Conservation (phyloP, 2,329 filamentous ascomycete genomes). For the Dothistroma pini region DNA sequence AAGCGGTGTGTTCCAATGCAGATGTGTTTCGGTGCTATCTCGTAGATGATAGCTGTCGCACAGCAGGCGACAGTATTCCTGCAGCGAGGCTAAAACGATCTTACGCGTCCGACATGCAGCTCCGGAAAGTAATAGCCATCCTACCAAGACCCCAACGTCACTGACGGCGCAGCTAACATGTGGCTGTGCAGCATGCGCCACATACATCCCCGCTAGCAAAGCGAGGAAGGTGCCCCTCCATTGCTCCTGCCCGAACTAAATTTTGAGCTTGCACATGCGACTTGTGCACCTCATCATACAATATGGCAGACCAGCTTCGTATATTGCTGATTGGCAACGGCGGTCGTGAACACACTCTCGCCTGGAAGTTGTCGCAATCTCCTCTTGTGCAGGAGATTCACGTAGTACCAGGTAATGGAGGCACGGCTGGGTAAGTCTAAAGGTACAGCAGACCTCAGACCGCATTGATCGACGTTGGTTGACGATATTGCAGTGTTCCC, state of each 20-base stretch:
- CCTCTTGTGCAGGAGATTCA: conserved; percentile 70
- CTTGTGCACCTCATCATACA: background rate
- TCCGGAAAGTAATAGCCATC: background rate
- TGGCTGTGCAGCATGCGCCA: background rate
- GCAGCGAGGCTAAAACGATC: background rate
- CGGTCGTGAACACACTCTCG: conserved; percentile 88
- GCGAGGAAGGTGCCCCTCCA: background rate
- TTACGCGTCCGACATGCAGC: conserved; percentile 1
- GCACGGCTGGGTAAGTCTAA: conserved; percentile 57
- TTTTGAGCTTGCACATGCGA: background rate
- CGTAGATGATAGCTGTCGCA: background rate
- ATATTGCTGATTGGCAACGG: conserved; percentile 90
- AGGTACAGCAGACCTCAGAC: conserved; percentile 1
- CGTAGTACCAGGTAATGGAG: conserved; percentile 75
- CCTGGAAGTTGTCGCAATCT: conserved; percentile 90
- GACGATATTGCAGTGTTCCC: conserved; percentile 26
- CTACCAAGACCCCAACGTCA: background rate
- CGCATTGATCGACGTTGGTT: conserved; percentile 5
- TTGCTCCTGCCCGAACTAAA: conserved; percentile 3
- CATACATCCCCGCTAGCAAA: background rate
- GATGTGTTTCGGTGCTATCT: background rate
- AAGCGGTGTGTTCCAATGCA: background rate
- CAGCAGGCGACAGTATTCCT: conserved; percentile 6
- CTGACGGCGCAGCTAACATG: background rate
- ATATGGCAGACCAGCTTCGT: conserved; percentile 45